These are phyloP conservation scores for Austropuccinia psidii DNA, from an alignment of 1,284 basidiomycete genomes.

Conservation along the genomic window DNA sequence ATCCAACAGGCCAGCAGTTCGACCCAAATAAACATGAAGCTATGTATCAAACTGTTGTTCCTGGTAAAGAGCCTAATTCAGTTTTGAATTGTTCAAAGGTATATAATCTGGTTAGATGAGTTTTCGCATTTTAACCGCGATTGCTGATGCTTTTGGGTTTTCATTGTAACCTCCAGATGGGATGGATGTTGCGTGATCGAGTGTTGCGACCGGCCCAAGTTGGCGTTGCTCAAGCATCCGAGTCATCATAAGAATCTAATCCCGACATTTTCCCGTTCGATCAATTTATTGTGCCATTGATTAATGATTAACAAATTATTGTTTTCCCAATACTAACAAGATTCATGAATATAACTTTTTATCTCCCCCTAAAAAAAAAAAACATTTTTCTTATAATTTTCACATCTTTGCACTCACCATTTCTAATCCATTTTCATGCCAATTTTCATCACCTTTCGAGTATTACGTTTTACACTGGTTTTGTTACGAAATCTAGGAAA, in stretches of 20 bases:
- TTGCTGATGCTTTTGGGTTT: not conserved
- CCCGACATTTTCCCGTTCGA: too few relatives aligned
- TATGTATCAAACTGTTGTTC: conserved; percentile 83
- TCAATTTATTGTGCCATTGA: too few relatives aligned
- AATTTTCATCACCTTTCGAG: too few relatives aligned
- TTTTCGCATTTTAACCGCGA: not conserved
- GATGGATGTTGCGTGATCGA: conserved; percentile 75
- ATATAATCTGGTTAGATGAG: conserved; percentile 55
- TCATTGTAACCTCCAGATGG: not conserved
- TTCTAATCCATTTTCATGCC: too few relatives aligned
- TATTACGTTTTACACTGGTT: too few relatives aligned
- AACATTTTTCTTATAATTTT: too few relatives aligned
- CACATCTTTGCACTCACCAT: too few relatives aligned
- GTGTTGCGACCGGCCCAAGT: conserved; percentile 92
- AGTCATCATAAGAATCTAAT: not conserved
- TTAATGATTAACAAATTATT: too few relatives aligned
- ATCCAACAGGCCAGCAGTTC: conserved; percentile 83
- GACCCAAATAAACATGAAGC: conserved; percentile 95
- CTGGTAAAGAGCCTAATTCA: conserved; percentile 74
- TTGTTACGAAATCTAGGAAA: too few relatives aligned
- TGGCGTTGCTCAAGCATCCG: conserved; percentile 62
- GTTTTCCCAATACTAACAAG: too few relatives aligned
- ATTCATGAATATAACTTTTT: too few relatives aligned
- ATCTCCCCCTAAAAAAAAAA: too few relatives aligned
- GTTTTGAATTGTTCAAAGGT: conserved; percentile 85